Base-by-base conservation (phyloP, 495 filamentous ascomycete species). In the Penicillium bovifimosum region DNA sequence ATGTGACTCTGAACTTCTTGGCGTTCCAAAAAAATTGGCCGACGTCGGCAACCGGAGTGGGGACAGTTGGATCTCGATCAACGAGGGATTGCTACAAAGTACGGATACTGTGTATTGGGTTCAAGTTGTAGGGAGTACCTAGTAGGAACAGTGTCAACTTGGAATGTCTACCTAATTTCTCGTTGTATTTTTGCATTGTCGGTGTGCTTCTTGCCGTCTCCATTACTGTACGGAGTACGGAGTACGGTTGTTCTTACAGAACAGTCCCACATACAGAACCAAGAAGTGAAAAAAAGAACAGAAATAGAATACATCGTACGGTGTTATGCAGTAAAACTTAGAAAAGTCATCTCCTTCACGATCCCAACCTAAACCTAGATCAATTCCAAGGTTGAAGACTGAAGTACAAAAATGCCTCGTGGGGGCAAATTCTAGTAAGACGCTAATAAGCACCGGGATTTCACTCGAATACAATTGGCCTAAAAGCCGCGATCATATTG, bases 1-100 rank as follows among this genome's bases (percentile, higher is more conserved):
- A 41, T 59, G 55, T 59, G 61, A 66, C 57, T 67, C 60, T 58
- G 49, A 55, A 58, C 47, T 56, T 56, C 64, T 70, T 66, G 63
- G 67, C 67, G 51, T 52, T 46, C 50, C 41, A 54, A 53, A 59
- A 62, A 54, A 55, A 46, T 39, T 28, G 54, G 61, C 67, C 67
- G 67, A 70, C 63, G 55, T 68, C 67, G 67, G 65, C 56, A 52
- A 35, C 36, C 9, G 9, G 34, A 34, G 55, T 53, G 50, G 54
- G 54, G 56, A 53, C 34, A 8, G 27, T 32, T 34, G 13, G 41
- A n/a, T n/a, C n/a, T n/a, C n/a, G n/a, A n/a, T n/a, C n/a, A n/a
- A n/a, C n/a, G n/a, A n/a, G n/a, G n/a, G n/a, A n/a, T n/a, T n/a
- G n/a, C n/a, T n/a, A n/a, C n/a, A n/a, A n/a, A n/a, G n/a, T n/a